Percentiles rank a stretch among this genome's conserved stretches.
Conservation (phyloP, 345 rosid genomes). For the Aurinia saxatilis region DNA sequence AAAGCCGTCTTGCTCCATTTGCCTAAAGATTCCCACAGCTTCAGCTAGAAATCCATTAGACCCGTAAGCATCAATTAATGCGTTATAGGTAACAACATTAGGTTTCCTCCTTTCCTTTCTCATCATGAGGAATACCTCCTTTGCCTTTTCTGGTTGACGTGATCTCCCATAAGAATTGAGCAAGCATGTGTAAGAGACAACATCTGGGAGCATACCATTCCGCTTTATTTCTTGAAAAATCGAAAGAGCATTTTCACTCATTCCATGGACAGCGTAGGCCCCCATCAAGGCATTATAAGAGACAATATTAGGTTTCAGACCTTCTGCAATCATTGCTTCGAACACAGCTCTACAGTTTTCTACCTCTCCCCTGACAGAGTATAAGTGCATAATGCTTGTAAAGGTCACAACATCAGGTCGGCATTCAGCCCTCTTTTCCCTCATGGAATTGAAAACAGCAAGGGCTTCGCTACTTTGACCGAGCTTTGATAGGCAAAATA, state of each 20-base stretch:
- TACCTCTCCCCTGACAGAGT: constrained; percentile 65
- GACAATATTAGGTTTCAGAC: constrained; percentile 70
- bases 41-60: constrained; percentile 69
- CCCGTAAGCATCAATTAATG: constrained; percentile 87
- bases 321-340: constrained; percentile 75
- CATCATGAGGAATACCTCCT: constrained; percentile 67
- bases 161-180: constrained; percentile 93
- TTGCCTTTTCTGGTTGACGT: constrained; percentile 63
- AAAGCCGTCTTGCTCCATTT: constrained; percentile 73
- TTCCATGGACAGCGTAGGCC: constrained; percentile 82
- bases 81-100: constrained; percentile 70
- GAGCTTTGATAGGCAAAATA: constrained; percentile 69
- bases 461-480: constrained; percentile 66
- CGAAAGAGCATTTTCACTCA: constrained; percentile 68
- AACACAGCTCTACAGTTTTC: constrained; percentile 72
- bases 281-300: constrained; percentile 72
- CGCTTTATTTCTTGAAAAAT: constrained; percentile 62
- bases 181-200: constrained; percentile 73
- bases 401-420: constrained; percentile 74
- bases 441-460: constrained; percentile 73
- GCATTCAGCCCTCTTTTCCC: constrained; percentile 62
- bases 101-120: constrained; percentile 62
- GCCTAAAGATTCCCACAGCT: constrained; percentile 69
- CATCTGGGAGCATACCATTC: constrained; percentile 64
- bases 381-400: constrained; percentile 69